Evolutionary conservation across 2,329 filamentous ascomycete species (phyloP).

Genomic region (Fusarium siculi): DNA sequence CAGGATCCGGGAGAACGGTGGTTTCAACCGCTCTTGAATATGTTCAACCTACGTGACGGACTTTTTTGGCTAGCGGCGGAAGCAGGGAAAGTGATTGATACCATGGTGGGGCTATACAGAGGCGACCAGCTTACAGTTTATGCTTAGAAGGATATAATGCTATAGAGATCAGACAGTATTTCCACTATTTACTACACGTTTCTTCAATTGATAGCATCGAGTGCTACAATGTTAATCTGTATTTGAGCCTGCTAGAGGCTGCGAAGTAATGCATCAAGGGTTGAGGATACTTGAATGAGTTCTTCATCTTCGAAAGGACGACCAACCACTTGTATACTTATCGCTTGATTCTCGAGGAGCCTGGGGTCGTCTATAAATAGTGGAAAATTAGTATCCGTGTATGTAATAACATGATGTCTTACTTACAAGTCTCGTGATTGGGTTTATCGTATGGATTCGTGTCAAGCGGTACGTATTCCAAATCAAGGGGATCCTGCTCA

Average conservation of each 20-base stretch:
- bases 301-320: slow-evolving; percentile 24
- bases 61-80: background rate
- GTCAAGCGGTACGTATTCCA: background rate
- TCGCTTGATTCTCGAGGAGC: background rate
- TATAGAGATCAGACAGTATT: background rate
- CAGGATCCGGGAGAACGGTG: background rate
- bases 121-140: too few species aligned
- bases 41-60: too few species aligned
- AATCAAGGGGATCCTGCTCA: background rate
- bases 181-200: background rate
- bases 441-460: slow-evolving; percentile 11
- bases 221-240: fast-evolving
- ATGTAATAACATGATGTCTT: fast-evolving
- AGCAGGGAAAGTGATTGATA: background rate
- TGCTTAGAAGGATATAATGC: background rate
- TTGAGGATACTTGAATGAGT: background rate
- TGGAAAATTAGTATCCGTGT: fast-evolving
- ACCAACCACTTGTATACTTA: slow-evolving; percentile 13
- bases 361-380: background rate
- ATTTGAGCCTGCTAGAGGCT: background rate
- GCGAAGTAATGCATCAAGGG: background rate
- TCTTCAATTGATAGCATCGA: background rate
- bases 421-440: slow-evolving; percentile 18
- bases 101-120: background rate
- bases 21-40: background rate